phyloP scores from a whole-genome alignment of 257 asterid genomes.

The Petunia axillaris region DNA sequence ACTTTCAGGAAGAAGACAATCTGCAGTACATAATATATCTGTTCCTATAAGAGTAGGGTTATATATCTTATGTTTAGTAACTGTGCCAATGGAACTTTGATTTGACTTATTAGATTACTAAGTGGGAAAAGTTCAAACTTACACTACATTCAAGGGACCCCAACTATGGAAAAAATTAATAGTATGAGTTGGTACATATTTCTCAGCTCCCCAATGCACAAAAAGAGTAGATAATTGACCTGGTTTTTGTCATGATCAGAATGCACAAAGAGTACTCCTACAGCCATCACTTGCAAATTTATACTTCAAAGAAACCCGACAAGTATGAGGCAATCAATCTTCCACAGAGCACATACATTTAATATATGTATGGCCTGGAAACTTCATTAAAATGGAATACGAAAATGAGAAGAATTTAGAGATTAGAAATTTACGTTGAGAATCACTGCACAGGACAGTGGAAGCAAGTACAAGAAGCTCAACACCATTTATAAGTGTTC shows the following conservation, averaged over 20 bases:
- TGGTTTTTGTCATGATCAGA: background rate
- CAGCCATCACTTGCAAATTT: background rate
- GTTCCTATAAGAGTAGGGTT: background rate
- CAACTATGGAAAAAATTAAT: background rate
- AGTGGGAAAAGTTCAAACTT: background rate
- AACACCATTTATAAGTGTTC: slow-evolving; percentile 47
- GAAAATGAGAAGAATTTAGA: background rate
- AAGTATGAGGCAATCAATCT: background rate
- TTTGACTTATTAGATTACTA: background rate
- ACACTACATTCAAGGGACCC: slow-evolving; percentile 5
- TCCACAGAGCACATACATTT: background rate
- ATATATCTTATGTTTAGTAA: background rate
- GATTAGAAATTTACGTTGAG: slow-evolving; percentile 50
- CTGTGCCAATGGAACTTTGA: background rate
- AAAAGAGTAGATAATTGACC: background rate
- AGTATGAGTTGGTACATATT: background rate
- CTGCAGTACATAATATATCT: background rate
- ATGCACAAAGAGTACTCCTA: background rate
- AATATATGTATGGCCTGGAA: background rate
- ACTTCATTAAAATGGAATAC: background rate
- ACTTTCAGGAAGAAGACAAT: too few species aligned
- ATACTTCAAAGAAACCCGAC: background rate
- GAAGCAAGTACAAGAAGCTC: slow-evolving; percentile 75
- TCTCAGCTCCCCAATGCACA: background rate
- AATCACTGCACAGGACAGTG: slow-evolving; percentile 44